Base-by-base conservation (phyloP, 768 basidiomycete genomes). In the Hirschioporus abietinus region DNA sequence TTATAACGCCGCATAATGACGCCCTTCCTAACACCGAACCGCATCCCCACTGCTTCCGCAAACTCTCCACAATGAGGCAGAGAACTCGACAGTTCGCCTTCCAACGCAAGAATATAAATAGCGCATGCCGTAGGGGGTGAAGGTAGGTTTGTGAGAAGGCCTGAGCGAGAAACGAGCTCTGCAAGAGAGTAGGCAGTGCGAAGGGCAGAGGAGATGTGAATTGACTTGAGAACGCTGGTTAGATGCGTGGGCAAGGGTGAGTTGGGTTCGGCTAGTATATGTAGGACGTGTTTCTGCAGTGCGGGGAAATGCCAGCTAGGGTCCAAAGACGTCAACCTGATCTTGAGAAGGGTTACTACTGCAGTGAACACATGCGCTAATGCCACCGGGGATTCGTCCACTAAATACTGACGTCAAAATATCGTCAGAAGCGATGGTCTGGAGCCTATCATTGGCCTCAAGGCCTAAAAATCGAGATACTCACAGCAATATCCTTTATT, bases 1-100 rank as follows among this genome's bases (percentile, higher is more conserved):
- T 86, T 89, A 76, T 93, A 93, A 2, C 90, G 86, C 30, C 83
- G 78, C 84, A 91, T 86, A 27, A 92, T 83, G 60, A 84, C 80
- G 34, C 79, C 77, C 65, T 85, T 83, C 18, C 81, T 79, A 42
- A 82, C 78, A 36, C 83, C 81, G 68, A 84, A 80, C 58, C 83
- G 82, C 26, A 74, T 68, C 12, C 83, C 89, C 58, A 93, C 81
- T 34, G 74, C 79, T 63, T 81, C 80, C n/a, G 86, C 83, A 66
- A 92, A 78, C n/a, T 83, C 82, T 15, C 78, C 81, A 27, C 89
- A 75, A 63, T 84, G 79, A 63, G 84, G 82, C 58, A 88, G 78
- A 10, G 83, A 78, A 26, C 78, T 74, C 58, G 84, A 83, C 10
- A 77, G 75, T 70, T 90, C 89, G 3, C 86, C 87, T 79, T 94